A percentile compares a stretch with the other conserved stretches of the same genome.
Evolutionary conservation across 345 rosid species (phyloP).

Genomic region (Eucalyptus marginata): DNA sequence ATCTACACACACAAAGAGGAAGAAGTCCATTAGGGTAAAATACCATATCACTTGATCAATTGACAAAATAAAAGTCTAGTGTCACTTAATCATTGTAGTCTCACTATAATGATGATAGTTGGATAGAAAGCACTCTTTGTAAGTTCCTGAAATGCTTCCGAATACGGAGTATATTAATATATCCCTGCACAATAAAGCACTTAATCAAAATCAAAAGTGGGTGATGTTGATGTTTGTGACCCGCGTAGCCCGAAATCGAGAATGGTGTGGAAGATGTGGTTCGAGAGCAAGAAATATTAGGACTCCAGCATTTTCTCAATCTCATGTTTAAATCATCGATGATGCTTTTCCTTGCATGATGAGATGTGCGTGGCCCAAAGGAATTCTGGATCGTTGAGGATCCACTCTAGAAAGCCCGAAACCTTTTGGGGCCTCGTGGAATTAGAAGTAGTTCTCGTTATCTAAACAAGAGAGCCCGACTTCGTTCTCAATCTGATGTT

Average conservation of each 20-base stretch:
- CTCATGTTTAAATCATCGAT: background rate
- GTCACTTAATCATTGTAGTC: background rate
- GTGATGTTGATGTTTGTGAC: background rate
- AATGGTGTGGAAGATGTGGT: background rate
- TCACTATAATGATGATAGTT: background rate
- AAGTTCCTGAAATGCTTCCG: background rate
- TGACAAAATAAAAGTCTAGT: background rate
- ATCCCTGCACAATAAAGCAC: background rate
- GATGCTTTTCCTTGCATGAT: background rate
- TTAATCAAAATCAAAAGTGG: background rate
- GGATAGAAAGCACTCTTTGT: background rate
- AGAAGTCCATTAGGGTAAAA: slow-evolving; percentile 26
- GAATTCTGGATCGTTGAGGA: background rate
- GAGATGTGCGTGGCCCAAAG: background rate
- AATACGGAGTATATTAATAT: background rate
- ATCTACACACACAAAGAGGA: slow-evolving; percentile 79
- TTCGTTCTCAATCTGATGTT: background rate
- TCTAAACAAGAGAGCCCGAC: background rate
- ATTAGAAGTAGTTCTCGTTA: background rate
- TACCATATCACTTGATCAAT: background rate
- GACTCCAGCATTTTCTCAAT: background rate
- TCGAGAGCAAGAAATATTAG: background rate
- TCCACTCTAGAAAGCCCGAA: background rate
- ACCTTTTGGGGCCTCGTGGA: background rate
- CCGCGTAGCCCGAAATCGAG: background rate